Evolutionary conservation across 2,329 filamentous ascomycete species (phyloP), one percentile per base, ranked within the genome.

Genomic region (Biscogniauxia sp.): DNA sequence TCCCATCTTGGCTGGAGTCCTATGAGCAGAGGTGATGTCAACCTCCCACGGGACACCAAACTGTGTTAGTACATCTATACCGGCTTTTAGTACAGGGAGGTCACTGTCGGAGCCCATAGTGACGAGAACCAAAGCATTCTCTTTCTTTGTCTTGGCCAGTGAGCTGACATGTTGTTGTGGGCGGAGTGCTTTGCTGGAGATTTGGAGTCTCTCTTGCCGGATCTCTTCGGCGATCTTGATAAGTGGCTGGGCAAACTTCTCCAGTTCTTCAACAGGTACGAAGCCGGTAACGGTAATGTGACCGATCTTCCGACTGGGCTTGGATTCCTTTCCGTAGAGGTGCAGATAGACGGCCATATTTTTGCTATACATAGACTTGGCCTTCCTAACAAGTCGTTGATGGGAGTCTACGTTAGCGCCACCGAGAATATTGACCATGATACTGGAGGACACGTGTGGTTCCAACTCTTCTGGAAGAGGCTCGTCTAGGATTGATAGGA

Each of bases 241-340:
- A 20, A 97, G 82, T 56, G 89, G 85, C 45, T 89, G 85, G 15
- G 88, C 83, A 17, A 82, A 79, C 72, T 74, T 65, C 61, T 83
- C 80, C 17, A 87, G 76, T n/a, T 89, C 87, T 68, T 88, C 82
- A 45, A 84, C 78, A 72, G 93, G 86, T 0, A 85, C 87, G 13
- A 84, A 80, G 1, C 87, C 88, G 1, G 91, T 90, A 45, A 96
- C 78, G 0, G 93, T 98, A 67, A 99, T 86, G 75, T 99, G 95
- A 11, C 94, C 94, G 79, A 98, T 98, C 77, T 98, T 99, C 53
- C 95, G 88, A 37, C 92, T 90, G 4, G 91, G 92, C 69, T 93
- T 91, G 25, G 93, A 90, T 53, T 85, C 86, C 77, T 98, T 98
- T 70, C 93, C 93, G 78, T 99, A 99, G 53, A 97, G 85, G 71